Evolutionary conservation across 2,329 filamentous ascomycete genomes (phyloP), one percentile per base, ranked within the genome.

Genomic region (Byssoonygena ceratinophila): DNA sequence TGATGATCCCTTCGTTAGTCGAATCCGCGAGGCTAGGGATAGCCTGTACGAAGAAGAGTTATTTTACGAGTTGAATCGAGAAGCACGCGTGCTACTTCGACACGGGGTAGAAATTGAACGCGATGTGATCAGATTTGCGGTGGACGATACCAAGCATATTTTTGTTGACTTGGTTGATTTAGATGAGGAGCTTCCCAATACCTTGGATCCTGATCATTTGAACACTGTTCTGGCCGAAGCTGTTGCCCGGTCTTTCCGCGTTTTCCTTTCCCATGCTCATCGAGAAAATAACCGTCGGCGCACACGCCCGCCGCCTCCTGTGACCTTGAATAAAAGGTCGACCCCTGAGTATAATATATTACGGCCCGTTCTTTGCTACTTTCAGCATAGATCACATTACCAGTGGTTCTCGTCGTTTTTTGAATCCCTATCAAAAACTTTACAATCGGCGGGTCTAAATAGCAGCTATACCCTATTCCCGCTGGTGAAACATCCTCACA

Each of bases 51-150:
- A 80, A 32, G 77, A 83, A 1, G 92, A 98, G 64, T 72, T 98
- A 1, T 96, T 89, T 77, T 83, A 94, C 60, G 92, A 98, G 68
- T 75, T 97, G 55, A 83, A 84, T 49, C 79, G 87, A 16, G 92
- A 98, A 68, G 82, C 85, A 0, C 83, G 89, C 14, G 76, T 77
- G 0, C 73, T 95, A 20, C 76, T 83, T 2, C 81, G 82, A 9
- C 82, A 86, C 55, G 80, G 83, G 8, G 83, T 96, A 11, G 77
- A 76, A 23, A 77, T 82, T 12, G 76, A 80, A 32, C 80, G 77
- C 12, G 71, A 78, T 23, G 69, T 74, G 2, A 74, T 88, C 39
- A 72, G 74, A 8, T 80, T 81, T 60, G 70, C 75, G 2, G 65
- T 80, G 1, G 73, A 76, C n/a, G 61, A 73, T 0, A 67, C 73